Evolutionary conservation across 73 alveolate species (phyloP), one percentile per base, ranked within the genome.

Genomic region (Breviolum minutum): DNA sequence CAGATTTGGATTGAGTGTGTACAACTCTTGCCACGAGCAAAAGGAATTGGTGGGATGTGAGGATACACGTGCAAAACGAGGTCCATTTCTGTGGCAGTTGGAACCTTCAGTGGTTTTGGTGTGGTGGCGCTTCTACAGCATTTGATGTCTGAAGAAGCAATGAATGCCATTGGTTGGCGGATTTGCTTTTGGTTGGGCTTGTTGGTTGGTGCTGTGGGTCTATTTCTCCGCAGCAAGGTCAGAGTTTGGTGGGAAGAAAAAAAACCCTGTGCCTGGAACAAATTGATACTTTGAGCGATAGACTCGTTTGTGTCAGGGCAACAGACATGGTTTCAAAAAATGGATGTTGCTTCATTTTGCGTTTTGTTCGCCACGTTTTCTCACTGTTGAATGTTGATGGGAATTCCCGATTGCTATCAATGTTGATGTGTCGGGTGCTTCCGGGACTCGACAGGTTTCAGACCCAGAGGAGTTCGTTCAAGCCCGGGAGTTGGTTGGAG

Each of bases 51-150:
- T n/a, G n/a, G n/a, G 77, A 68, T 68, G 77, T 22, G 77, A 68
- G 6, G 24, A 2, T 2, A 17, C 77, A 68, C 24, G 4, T 40
- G 54, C 54, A 2, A 0, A 2, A 0, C 54, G 83, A 84, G 93
- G 97, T 92, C 98, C 77, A 32, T 73, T 60, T 68, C 98, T 8
- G 98, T 92, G 62, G 98, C 98, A 6, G 16, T 92, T 40, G 98
- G 98, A 32, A 74, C 98, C 89, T 92, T 92, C 69, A 73, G 89
- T 16, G 98, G 98, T 32, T 92, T 92, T 20, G 98, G 98, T 32
- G 91, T 92, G 76, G 98, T 76, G 60, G 79, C 74, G n/a, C 98
- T 92, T 76, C 71, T 92, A 81, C 98, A 81, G 64, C 64, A 62
- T 16, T 66, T 76, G 63, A 69, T 92, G 64, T 61, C 70, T 17